Evolutionary conservation across 768 basidiomycete species (phyloP).

Genomic region (Gymnopilus junonius): DNA sequence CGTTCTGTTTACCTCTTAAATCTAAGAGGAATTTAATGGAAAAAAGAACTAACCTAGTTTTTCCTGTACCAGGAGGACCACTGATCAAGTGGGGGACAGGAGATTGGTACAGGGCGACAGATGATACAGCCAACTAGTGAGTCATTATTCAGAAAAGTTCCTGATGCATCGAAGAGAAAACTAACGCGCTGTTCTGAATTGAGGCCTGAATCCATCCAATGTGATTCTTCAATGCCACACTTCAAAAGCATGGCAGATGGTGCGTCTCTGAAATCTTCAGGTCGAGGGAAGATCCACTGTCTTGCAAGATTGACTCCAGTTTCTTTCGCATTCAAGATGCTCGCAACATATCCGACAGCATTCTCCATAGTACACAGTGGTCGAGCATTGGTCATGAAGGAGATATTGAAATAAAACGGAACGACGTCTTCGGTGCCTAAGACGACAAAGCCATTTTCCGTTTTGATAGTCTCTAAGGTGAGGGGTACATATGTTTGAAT

Average conservation of each 20-base stretch:
- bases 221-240: slow-evolving; percentile 30
- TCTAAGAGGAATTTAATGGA: neutral
- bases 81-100: slow-evolving; percentile 53
- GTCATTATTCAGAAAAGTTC: neutral
- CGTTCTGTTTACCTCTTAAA: slow-evolving; percentile 34
- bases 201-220: slow-evolving; percentile 51
- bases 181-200: slow-evolving; percentile 51
- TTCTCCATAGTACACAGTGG: slow-evolving; percentile 48
- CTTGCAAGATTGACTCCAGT: slow-evolving; percentile 34
- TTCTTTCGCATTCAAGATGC: slow-evolving; percentile 24
- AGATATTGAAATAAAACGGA: slow-evolving; percentile 49
- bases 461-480: slow-evolving; percentile 20
- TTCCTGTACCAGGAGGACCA: slow-evolving; percentile 57
- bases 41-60: slow-evolving; percentile 43
- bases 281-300: slow-evolving; percentile 51
- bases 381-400: slow-evolving; percentile 50
- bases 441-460: slow-evolving; percentile 26
- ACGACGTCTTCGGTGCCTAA: slow-evolving; percentile 40
- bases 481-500: slow-evolving; percentile 39
- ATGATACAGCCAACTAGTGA: slow-evolving; percentile 45
- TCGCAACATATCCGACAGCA: slow-evolving; percentile 35
- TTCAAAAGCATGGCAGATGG: slow-evolving; percentile 24
- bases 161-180: neutral
- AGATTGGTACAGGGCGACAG: slow-evolving; percentile 46
- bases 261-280: slow-evolving; percentile 31